Base-by-base conservation (phyloP, 495 filamentous ascomycete species). In the Bryoglossum gracile region DNA sequence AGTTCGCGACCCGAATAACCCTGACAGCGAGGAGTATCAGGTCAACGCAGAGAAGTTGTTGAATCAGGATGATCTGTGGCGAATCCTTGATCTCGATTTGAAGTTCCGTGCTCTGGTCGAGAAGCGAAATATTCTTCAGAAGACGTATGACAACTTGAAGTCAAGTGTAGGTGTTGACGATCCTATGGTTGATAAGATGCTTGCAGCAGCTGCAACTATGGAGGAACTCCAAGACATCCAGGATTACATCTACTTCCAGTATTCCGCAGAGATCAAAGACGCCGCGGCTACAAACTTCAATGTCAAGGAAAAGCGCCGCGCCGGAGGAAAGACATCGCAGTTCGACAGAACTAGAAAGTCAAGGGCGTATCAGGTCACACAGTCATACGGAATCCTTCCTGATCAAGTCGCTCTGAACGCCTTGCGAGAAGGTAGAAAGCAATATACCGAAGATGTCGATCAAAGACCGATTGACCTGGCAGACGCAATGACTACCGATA, bases 191-290 rank as follows among this genome's bases (percentile, higher is more conserved):
- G 86, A 94, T n/a, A 83, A 87, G 46, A 82, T 94, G 71, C 74
- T 92, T 28, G 73, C 73, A 3, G 66, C 77, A 26, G 90, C 89
- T 2, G 74, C 75, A 4, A 87, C 81, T 0, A 88, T 92, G 72
- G 92, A 98, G 54, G 91, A 96, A 59, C 71, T 98, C 11, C 94
- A 98, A 61, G 92, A 98, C 65, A 65, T 98, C 13, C 90, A 96
- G 58, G 92, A 98, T 54, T 97, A 96, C 58, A 71, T 98, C 45
- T 87, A 97, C 65, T 98, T 97, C 68, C 87, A 90, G 55, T 95
- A 97, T 57, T 80, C 87, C 16, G 70, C 83, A 4, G 76, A 89
- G 56, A 68, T 97, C 28, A 87, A 87, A 56, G 89, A 96, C 53
- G 56, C 87, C 37, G 70, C 78, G 6, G 68, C 74, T 11, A 66